phyloP scores from a whole-genome alignment of 371 early-diverging fungal genomes.

The Mortierella sp. region DNA sequence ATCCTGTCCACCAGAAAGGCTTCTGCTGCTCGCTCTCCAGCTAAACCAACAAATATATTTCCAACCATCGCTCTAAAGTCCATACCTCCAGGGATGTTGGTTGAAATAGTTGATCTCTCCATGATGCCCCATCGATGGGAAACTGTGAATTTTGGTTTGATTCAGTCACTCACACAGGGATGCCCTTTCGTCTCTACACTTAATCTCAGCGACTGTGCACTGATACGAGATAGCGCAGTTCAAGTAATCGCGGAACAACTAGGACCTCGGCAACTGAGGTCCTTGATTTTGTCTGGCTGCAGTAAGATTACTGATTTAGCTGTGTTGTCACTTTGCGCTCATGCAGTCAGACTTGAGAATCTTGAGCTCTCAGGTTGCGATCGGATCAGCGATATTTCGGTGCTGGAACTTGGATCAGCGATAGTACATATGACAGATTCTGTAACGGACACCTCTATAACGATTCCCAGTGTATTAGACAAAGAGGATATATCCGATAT shows the following conservation, averaged over 20 bases:
- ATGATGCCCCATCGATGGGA: constrained; percentile 57
- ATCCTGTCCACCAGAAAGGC: background rate
- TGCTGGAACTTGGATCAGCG: constrained; percentile 33
- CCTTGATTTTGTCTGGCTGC: constrained; percentile 42
- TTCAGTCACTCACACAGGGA: constrained; percentile 28
- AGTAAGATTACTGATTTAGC: constrained; percentile 29
- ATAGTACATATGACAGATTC: background rate
- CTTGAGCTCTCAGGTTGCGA: constrained; percentile 42
- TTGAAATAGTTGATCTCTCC: constrained; percentile 34
- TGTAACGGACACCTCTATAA: background rate
- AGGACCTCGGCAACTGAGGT: constrained; percentile 24
- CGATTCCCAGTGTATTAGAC: background rate
- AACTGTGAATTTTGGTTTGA: constrained; percentile 15
- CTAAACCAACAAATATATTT: background rate
- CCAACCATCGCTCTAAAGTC: background rate
- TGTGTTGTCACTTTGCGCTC: constrained; percentile 25
- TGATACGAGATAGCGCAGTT: constrained; percentile 37
- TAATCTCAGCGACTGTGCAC: constrained; percentile 28
- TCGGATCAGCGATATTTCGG: constrained; percentile 33
- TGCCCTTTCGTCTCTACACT: constrained; percentile 30
- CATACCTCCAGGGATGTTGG: constrained; percentile 21
- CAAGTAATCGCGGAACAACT: constrained; percentile 27
- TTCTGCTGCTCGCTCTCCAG: background rate
- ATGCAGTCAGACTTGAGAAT: constrained; percentile 26
- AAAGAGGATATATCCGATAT: background rate